Conservation (phyloP, 1,284 basidiomycete species). For the Cutaneotrichosporon cavernicola region DNA sequence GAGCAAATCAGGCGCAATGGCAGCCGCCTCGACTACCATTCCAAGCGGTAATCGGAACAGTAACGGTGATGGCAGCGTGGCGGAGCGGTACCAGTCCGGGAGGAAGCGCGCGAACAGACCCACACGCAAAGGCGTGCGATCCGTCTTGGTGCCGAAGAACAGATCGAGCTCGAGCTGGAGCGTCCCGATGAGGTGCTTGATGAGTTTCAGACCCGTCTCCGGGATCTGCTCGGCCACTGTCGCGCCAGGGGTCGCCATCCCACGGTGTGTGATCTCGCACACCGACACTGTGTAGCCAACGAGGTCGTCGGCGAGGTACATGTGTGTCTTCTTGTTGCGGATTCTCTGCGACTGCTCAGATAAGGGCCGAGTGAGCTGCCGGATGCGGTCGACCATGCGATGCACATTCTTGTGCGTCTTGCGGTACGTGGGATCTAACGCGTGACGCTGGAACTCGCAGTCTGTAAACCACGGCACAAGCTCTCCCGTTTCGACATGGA, state of each 20-base stretch:
- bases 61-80: constrained; percentile 70
- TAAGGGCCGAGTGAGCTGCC: constrained; percentile 41
- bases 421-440: constrained; percentile 35
- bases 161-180: constrained; percentile 56
- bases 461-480: constrained; percentile 50
- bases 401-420: constrained; percentile 32
- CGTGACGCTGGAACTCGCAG: constrained; percentile 34
- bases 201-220: constrained; percentile 71
- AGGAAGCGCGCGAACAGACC: constrained; percentile 82
- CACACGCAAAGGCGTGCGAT: constrained; percentile 68
- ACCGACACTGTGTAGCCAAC: constrained; percentile 81
- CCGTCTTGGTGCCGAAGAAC: constrained; percentile 54
- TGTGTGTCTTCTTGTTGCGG: constrained; percentile 49
- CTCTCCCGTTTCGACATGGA: constrained; percentile 52
- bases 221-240: constrained; percentile 71
- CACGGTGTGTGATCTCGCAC: constrained; percentile 78
- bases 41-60: constrained; percentile 83
- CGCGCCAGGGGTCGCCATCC: constrained; percentile 54
- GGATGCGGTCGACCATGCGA: constrained; percentile 48
- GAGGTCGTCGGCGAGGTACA: constrained; percentile 85
- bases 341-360: constrained; percentile 51
- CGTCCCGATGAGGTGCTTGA: constrained; percentile 70
- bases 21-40: constrained; percentile 80
- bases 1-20: constrained; percentile 81
- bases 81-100: constrained; percentile 82